Evolutionary conservation across 23 red algal genomes (phyloP).

Genomic region (Gracilaria gracilis): DNA sequence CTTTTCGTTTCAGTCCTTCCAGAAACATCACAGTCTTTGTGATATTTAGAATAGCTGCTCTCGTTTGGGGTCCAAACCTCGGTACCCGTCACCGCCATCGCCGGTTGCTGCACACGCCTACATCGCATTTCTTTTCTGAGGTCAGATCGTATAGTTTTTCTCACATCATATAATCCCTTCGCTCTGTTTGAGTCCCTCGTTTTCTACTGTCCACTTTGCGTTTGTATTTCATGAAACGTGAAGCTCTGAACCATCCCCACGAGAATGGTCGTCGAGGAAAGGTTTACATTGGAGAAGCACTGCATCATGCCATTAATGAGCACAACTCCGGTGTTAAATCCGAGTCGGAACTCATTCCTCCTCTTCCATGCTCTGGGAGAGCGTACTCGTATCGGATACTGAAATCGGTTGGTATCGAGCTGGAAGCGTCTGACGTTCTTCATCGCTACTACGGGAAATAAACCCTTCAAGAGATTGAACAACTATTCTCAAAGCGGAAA

Average conservation of each 20-base stretch:
- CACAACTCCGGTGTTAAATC: not conserved
- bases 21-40: not conserved
- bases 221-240: not conserved
- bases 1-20: not conserved
- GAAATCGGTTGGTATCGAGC: not conserved
- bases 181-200: too few relatives aligned
- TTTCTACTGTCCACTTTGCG: too few relatives aligned
- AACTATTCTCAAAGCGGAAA: not conserved
- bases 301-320: not conserved
- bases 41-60: too few relatives aligned
- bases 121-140: too few relatives aligned
- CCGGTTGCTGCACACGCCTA: too few relatives aligned
- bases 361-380: not conserved
- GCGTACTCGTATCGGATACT: not conserved
- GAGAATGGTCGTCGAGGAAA: not conserved
- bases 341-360: not conserved
- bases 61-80: too few relatives aligned
- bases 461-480: not conserved
- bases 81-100: too few relatives aligned
- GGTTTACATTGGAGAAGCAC: not conserved
- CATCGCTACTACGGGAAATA: not conserved
- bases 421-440: conserved; percentile 1
- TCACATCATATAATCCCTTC: too few relatives aligned
- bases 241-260: not conserved
- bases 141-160: too few relatives aligned